phyloP scores from a whole-genome alignment of 345 rosid genomes.

The Heritiera fomes region DNA sequence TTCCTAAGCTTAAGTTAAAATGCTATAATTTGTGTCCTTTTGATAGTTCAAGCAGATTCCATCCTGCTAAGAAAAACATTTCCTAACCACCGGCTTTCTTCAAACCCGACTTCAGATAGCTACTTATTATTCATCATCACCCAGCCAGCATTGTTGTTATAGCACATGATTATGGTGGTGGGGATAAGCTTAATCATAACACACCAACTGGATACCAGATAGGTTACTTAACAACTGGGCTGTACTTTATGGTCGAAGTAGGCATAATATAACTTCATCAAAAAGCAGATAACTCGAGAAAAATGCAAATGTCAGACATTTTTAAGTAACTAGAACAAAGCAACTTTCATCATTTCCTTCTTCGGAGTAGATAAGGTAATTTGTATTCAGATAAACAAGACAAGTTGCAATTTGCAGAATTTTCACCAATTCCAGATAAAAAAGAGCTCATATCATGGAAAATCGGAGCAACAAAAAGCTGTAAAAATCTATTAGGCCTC shows the following conservation, averaged over 20 bases:
- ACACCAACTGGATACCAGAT: background rate
- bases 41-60: background rate
- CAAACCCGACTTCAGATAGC: background rate
- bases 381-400: background rate
- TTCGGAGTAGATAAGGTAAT: background rate
- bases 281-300: background rate
- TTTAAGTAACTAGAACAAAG: background rate
- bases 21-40: background rate
- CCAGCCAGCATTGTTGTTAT: background rate
- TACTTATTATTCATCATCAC: slow-evolving; percentile 8
- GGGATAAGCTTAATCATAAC: background rate
- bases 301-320: background rate
- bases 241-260: background rate
- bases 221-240: slow-evolving; percentile 1
- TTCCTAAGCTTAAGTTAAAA: background rate
- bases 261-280: background rate
- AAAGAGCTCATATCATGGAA: slow-evolving; percentile 1
- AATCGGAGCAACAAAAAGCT: background rate
- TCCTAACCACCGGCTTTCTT: background rate
- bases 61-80: background rate
- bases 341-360: background rate
- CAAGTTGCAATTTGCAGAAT: background rate
- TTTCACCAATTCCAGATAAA: slow-evolving; percentile 5
- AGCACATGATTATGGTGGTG: slow-evolving; percentile 10
- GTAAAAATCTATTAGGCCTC: background rate